Conservation (phyloP, 2,329 filamentous ascomycete species). For the Proliferodiscus dingleyae region DNA sequence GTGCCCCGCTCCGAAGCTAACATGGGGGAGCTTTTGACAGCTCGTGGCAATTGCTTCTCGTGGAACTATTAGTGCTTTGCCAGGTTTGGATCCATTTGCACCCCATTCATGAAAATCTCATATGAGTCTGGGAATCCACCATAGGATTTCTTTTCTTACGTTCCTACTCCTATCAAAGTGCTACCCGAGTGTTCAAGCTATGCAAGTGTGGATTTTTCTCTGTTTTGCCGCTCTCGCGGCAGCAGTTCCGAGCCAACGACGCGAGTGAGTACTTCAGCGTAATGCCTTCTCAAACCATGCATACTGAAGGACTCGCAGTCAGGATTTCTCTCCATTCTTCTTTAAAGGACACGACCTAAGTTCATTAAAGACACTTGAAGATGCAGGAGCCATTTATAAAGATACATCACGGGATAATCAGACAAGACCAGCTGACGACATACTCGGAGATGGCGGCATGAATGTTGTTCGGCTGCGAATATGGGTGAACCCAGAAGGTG, state of each 20-base stretch:
- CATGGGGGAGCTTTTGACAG: background rate
- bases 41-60: background rate
- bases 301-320: background rate
- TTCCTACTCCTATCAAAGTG: background rate
- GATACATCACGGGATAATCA: constrained; percentile 32
- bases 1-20: background rate
- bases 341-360: constrained; percentile 38
- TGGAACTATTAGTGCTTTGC: background rate
- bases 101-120: too few relatives aligned
- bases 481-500: constrained; percentile 63
- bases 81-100: too few relatives aligned
- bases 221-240: constrained; percentile 4
- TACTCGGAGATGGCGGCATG: constrained; percentile 57
- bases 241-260: constrained; percentile 4
- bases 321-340: constrained; percentile 17
- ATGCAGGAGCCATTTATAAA: constrained; percentile 34
- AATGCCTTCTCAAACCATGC: background rate
- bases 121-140: too few relatives aligned
- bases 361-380: constrained; percentile 34
- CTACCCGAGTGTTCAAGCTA: background rate
- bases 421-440: constrained; percentile 51
- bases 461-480: constrained; percentile 66
- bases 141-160: too few relatives aligned
- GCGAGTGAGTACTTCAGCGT: background rate
- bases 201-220: constrained; percentile 2